These are phyloP conservation scores for Protomyces inouyei DNA, from an alignment of 1,139 yeast species.

Conservation along the genomic window DNA sequence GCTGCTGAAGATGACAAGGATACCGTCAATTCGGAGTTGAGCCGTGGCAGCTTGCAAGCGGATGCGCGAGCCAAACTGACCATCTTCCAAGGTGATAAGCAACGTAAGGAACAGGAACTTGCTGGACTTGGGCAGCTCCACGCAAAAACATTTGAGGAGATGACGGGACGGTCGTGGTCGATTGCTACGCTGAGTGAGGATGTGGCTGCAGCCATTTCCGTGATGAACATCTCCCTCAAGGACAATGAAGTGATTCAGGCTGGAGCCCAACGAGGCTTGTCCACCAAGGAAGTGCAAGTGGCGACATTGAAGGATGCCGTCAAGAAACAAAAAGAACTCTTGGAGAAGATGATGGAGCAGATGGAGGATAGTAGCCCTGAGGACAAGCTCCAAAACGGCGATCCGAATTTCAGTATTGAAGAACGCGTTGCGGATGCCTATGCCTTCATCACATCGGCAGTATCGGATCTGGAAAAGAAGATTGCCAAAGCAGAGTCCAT, in stretches of 20 bases:
- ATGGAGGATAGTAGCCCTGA: background rate
- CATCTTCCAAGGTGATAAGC: conserved; percentile 29
- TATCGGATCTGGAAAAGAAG: background rate
- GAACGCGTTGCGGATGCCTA: background rate
- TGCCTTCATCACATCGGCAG: background rate
- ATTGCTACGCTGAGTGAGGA: conserved; percentile 1
- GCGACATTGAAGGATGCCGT: background rate
- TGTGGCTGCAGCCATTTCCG: background rate
- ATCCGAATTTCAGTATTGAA: background rate
- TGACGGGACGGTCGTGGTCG: background rate
- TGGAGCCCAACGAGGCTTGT: background rate
- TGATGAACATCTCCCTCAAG: background rate
- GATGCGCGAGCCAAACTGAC: conserved; percentile 33
- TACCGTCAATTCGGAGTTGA: conserved; percentile 44
- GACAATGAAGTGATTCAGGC: background rate
- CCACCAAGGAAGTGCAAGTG: background rate
- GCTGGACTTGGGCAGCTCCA: conserved; percentile 3
- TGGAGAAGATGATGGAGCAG: background rate
- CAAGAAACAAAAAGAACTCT: background rate
- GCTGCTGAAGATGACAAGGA: conserved; percentile 45
- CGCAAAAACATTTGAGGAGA: background rate
- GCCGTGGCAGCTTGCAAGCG: conserved; percentile 38
- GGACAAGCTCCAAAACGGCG: background rate
- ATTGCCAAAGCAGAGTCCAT: background rate
- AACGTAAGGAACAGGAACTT: conserved; percentile 13